Base-by-base conservation (phyloP, 495 filamentous ascomycete species). In the Penicillium daleae region DNA sequence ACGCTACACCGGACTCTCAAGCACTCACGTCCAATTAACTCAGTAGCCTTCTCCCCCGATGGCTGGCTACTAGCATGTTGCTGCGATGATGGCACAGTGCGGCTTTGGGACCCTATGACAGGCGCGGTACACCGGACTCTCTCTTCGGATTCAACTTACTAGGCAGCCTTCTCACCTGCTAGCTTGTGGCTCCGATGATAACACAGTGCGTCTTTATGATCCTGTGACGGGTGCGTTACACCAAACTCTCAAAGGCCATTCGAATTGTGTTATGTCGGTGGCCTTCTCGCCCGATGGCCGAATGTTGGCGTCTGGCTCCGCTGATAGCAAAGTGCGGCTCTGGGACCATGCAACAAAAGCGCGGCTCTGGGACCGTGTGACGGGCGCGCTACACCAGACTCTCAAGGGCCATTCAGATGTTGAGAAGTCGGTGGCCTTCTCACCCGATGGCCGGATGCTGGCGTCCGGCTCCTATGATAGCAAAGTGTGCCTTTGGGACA, bases 401-500 rank as follows among this genome's bases (percentile, higher is more conserved):
- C 58, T 76, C 17, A 57, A 68, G 7, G 29, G 29, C 7, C 42
- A 63, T 65, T 53, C 54, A 12, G 2, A 2, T 19, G 17, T 6
- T n/a, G 49, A 50, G 49, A 1, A 5, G 21, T 50, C 62, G 12
- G 50, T 60, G 19, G 51, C 50, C 0, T 64, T 60, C 51, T 64
- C 62, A 15, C 50, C 56, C 6, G 39, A 57, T 9, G 37, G 58
- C 35, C 50, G 4, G 21, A n/a, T 60, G 6, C 37, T 73, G 15
- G 68, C 68, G 12, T 65, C 67, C 7, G 44, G 46, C 33, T 67
- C 57, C 13, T 0, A 9, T 8, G 70, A 76, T 54, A 22, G 52
- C 0, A 62, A 54, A 44, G 61, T 77, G 10, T 59, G 56, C 54
- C 60, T 78, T 40, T 77, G 74, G 76, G 66, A 79, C 61, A 2